Base-by-base conservation (phyloP, 805 yeast genomes). In the Candida insectalens region DNA sequence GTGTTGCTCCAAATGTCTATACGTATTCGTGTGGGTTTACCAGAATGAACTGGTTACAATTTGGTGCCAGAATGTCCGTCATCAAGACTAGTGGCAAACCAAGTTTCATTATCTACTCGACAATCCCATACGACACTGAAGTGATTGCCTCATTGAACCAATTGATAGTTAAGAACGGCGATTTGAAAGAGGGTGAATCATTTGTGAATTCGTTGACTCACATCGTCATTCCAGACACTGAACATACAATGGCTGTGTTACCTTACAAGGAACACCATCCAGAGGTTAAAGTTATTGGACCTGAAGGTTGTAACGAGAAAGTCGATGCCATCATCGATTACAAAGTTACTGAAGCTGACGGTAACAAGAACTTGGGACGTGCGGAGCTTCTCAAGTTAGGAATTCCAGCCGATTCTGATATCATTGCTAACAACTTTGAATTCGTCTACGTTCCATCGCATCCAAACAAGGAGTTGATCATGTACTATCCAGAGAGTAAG, bases 211-310 rank as follows among this genome's bases (percentile, higher is more conserved):
- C 64, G 19, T 61, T 75, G 27, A 50, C 67, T 2, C 68, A 73
- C 40, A 57, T 75, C 25, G 62, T 80, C 27, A 62, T 79, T 30
- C 84, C 85, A 2, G 83, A 79, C 46, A 46, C 42, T 21, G 81
- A 74, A 41, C 87, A 79, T 47, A 74, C 81, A 1, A 55, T 78
- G 71, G 82, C 79, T 3, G 71, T 77, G 9, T 47, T 53, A 18
- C 65, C 69, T 10, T 69, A 77, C 55, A 67, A 70, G 47, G 57
- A 61, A 14, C 51, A 55, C 35, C 65, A 58, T 48, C 82, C 83
- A 3, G 46, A 59, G 2, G 52, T 72, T 32, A 65, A 69, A 44
- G 51, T 78, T 19, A 63, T 78, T 39, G 83, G 77, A 5, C 64
- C 71, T 55, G 73, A 64, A 25, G 63, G 62, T 1, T 45, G 56